Conservation (phyloP, 2,329 filamentous ascomycete species). For the Epichloe sylvatica region DNA sequence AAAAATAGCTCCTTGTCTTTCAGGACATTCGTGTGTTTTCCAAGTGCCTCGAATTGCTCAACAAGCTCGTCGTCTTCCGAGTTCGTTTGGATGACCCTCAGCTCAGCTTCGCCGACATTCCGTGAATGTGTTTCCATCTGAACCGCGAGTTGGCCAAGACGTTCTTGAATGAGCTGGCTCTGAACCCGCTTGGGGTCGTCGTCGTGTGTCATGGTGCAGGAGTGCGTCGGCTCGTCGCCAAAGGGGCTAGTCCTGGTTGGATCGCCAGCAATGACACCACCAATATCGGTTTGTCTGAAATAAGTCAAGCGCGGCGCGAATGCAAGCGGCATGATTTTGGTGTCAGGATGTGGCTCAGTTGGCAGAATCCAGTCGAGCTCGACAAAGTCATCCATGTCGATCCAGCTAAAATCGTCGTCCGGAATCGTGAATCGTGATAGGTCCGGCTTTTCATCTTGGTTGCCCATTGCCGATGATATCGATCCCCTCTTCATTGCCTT, state of each 20-base stretch:
- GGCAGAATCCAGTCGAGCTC: conserved; percentile 94
- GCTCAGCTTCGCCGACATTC: conserved; percentile 60
- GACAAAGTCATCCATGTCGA: conserved; percentile 99
- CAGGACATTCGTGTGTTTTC: conserved; percentile 40
- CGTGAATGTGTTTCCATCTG: conserved; percentile 66
- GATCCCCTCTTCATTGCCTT: conserved; percentile 57
- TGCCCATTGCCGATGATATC: conserved; percentile 30
- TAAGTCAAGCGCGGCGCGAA: conserved; percentile 94
- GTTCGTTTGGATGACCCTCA: conserved; percentile 43
- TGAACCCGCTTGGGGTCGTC: conserved; percentile 85
- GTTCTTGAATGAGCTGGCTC: conserved; percentile 66
- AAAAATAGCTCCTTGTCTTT: conserved; percentile 44
- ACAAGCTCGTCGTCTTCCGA: conserved; percentile 35
- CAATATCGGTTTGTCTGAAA: conserved; percentile 91
- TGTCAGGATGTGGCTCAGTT: conserved; percentile 78
- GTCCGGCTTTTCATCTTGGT: conserved; percentile 46
- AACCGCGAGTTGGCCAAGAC: conserved; percentile 61
- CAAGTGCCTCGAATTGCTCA: conserved; percentile 46
- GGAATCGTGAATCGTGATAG: conserved; percentile 88
- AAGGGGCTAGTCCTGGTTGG: conserved; percentile 75
- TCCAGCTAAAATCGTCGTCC: conserved; percentile 90
- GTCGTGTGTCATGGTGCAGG: conserved; percentile 85
- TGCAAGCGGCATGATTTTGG: conserved; percentile 82
- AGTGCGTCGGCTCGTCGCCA: conserved; percentile 83
- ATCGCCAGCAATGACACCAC: conserved; percentile 64